phyloP scores from a whole-genome alignment of 305 asterid species.

The Ruellia speciosa region DNA sequence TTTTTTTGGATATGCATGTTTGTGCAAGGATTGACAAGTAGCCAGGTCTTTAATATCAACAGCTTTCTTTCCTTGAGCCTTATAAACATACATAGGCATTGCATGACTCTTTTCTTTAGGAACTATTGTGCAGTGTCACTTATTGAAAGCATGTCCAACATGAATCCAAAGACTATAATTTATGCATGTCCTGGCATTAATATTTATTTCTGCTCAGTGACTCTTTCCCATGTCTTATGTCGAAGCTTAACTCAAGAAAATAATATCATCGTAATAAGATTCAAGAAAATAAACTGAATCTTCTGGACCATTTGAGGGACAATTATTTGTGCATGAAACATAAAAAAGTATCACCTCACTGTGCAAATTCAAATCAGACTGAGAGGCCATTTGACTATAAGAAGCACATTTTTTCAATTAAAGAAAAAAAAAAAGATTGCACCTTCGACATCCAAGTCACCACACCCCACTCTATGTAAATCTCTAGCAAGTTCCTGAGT shows the following conservation, averaged over 20 bases:
- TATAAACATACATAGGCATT: background rate
- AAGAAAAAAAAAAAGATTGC: constrained; percentile 13
- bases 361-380: constrained; percentile 11
- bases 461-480: constrained; percentile 82
- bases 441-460: constrained; percentile 99
- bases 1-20: background rate
- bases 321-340: background rate
- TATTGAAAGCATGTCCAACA: background rate
- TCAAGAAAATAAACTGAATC: constrained; percentile 18
- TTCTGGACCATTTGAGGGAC: constrained; percentile 7
- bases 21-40: constrained; percentile 8
- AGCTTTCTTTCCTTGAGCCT: background rate
- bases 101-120: background rate
- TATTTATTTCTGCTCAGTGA: background rate
- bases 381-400: constrained; percentile 9
- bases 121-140: background rate
- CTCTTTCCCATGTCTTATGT: constrained; percentile 1
- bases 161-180: background rate
- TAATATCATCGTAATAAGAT: constrained; percentile 17
- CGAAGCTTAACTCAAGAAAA: background rate
- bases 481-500: constrained; percentile 89
- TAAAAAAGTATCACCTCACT: background rate
- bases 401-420: constrained; percentile 7
- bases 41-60: constrained; percentile 2
- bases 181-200: background rate